Percentiles rank a stretch among this genome's conserved stretches.
Conservation (phyloP, 2,329 filamentous ascomycete species). For the Diaporthe amygdali region DNA sequence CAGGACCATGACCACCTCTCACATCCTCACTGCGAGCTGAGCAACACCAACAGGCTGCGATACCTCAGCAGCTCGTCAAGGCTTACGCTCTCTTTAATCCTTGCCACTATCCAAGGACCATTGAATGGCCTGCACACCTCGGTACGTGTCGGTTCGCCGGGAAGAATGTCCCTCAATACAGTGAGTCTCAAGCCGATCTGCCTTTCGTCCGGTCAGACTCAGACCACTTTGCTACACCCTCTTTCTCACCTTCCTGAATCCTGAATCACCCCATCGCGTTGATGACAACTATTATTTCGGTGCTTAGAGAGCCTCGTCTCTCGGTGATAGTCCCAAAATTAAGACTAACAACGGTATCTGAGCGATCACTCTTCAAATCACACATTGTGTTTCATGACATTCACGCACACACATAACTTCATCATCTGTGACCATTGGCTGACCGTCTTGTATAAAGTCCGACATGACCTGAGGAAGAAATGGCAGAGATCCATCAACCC, state of each 20-base stretch:
- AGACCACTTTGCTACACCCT: neutral
- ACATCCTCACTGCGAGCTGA: neutral
- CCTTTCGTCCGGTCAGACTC: neutral
- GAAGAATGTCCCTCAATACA: conserved; percentile 32
- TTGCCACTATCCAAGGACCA: neutral
- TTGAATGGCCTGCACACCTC: conserved; percentile 17
- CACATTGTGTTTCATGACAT: neutral
- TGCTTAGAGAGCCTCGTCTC: conserved; percentile 66
- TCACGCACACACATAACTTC: neutral
- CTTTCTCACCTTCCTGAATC: neutral
- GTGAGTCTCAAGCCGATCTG: conserved; percentile 28
- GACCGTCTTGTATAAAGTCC: conserved; percentile 37
- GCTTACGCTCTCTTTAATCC: neutral
- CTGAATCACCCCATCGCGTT: conserved; percentile 44
- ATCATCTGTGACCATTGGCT: conserved; percentile 17
- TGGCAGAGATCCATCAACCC: conserved; percentile 44
- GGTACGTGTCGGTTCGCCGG: conserved; percentile 15
- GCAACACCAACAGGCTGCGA: neutral
- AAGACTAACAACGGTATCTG: conserved; percentile 99
- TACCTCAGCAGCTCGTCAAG: neutral
- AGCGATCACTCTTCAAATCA: conserved; percentile 49
- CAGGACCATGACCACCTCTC: neutral
- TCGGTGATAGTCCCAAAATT: conserved; percentile 66
- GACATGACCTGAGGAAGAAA: conserved; percentile 52
- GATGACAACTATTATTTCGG: conserved; percentile 64